phyloP scores from a whole-genome alignment of 257 asterid species.

The Nicotiana tomentosiformis region DNA sequence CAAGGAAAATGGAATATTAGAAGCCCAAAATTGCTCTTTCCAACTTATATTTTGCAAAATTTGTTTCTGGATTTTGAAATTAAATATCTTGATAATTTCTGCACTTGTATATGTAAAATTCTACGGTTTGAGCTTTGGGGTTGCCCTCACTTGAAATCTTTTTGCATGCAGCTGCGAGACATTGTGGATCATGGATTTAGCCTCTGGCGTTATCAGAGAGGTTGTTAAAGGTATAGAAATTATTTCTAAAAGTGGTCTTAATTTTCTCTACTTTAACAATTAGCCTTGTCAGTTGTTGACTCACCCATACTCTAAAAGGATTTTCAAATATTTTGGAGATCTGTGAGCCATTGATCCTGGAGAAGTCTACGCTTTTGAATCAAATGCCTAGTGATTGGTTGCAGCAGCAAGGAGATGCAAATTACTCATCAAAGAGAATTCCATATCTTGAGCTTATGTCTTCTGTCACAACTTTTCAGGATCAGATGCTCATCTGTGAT shows the following conservation, averaged over 20 bases:
- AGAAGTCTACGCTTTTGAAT: conserved; percentile 52
- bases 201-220: conserved; percentile 57
- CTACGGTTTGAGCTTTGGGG: not conserved
- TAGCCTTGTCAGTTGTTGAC: conserved; percentile 15
- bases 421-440: conserved; percentile 42
- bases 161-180: conserved; percentile 58
- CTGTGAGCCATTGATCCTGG: conserved; percentile 63
- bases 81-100: not conserved
- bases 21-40: not conserved
- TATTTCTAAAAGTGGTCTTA: not conserved
- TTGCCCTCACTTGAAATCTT: not conserved
- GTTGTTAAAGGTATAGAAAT: conserved; percentile 56
- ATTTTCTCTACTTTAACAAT: not conserved
- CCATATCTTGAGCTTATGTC: conserved; percentile 73
- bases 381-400: conserved; percentile 58
- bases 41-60: not conserved
- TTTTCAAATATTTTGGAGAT: conserved; percentile 73
- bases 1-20: not conserved
- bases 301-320: conserved; percentile 47
- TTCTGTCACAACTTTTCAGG: conserved; percentile 49
- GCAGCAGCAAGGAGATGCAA: conserved; percentile 33
- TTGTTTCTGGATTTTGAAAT: not conserved
- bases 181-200: conserved; percentile 71
- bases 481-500: conserved; percentile 60
- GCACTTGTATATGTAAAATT: not conserved